Evolutionary conservation across 2,329 filamentous ascomycete genomes (phyloP), one percentile per base, ranked within the genome.

Genomic region (Monosporascus sp.): DNA sequence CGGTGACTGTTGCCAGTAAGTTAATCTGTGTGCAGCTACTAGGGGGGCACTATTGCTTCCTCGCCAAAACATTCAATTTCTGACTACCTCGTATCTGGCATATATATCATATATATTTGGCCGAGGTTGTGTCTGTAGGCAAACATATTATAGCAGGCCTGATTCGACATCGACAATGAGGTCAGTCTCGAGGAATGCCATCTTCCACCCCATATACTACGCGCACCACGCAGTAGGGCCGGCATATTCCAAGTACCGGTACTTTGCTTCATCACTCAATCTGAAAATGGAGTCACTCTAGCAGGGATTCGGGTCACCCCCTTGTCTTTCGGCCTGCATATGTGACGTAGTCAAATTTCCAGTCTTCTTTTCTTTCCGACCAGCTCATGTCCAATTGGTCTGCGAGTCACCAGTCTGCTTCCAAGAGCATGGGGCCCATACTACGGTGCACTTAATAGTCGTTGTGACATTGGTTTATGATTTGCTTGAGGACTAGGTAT

Each of bases 291-390:
- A 46, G n/a, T 24, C 22, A 9, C 24, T 2, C 42, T 46, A 31
- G 24, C 24, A 46, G 15, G 42, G 24, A 9, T 31, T 14, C 24
- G 25, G 42, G 42, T 5, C 27, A 17, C 0, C 22, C 25, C 42
- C 42, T 24, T 31, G 42, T 25, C 42, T 46, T 46, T 24, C 25
- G 22, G 24, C 15, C 24, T 46, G 42, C 42, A 46, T n/a, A 22
- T 46, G 42, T 46, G 42, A 46, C 42, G 42, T 46, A 46, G 42
- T 17, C 42, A 46, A 46, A 46, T 46, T 46, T 46, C 42, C 42
- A 46, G 25, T 46, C 31, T 46, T 46, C 42, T 46, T 46, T 46
- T 11, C 15, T 46, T 46, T 31, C 42, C 42, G 24, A 31, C 24
- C 24, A 31, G 42, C 42, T 8, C 24, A 17, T 27, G 24, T 27